Evolutionary conservation across 495 filamentous ascomycete species (phyloP), one percentile per base, ranked within the genome.

Genomic region (Hamigera avellanea): DNA sequence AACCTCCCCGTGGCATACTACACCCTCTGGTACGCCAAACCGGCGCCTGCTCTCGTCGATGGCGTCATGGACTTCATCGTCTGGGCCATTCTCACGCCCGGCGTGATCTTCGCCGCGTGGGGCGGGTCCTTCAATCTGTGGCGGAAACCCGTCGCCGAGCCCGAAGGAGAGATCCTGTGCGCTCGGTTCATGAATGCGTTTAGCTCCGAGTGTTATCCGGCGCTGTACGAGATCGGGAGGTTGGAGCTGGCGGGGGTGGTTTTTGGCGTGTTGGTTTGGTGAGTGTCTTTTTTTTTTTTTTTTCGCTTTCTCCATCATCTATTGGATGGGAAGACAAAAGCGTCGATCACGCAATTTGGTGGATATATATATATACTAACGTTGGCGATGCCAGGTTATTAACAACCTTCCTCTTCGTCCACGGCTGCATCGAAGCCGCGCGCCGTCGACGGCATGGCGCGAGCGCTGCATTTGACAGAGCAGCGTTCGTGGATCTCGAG

Each of bases 81-180:
- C 12, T 43, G 28, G 35, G 28, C 36, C 10, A 17, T 31, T 10
- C 36, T 43, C 19, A 19, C 28, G 1, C 35, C 41, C 1, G 41
- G 26, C 15, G 12, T 43, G 25, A 18, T 38, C 17, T 43, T 43
- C 29, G 27, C 41, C 0, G 36, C 27, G 8, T 43, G 41, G 41
- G 41, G 40, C 10, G 40, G 41, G 6, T 18, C 32, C 2, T 43
- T 43, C 35, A 32, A 33, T 14, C 26, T 39, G 4, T 43, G 41
- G 41, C 19, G 14, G 4, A 26, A 13, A 12, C 34, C 41, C 8
- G 19, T n/a, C 6, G n/a, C 14, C 14, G 18, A 23, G 8, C 16
- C 35, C 17, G 29, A 21, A 15, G 30, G 21, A 23, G 21, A 7
- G 19, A 26, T 28, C 14, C 32, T 43, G 19, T 38, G 41, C 23